A percentile compares a stretch with the other conserved stretches of the same genome.
Conservation (phyloP, 2,329 filamentous ascomycete genomes). For the Penicillium sp. region DNA sequence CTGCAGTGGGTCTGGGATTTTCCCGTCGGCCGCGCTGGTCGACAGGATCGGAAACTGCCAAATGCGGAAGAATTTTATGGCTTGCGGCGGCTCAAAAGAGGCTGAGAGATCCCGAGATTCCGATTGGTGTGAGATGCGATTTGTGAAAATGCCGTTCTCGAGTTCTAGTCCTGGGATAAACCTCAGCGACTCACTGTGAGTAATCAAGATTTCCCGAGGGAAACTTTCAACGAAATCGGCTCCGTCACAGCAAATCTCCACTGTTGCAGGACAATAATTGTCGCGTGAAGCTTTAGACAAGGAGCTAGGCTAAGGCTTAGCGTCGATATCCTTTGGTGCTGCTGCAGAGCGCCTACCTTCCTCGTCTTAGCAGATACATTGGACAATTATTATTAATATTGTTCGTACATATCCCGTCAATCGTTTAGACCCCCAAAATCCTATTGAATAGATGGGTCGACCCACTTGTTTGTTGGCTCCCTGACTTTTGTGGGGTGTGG, state of each 20-base stretch:
- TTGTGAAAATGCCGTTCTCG: neutral
- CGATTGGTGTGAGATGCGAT: neutral
- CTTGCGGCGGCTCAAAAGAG: neutral
- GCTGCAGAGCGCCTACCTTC: neutral
- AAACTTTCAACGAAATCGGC: neutral
- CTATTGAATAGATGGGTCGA: neutral
- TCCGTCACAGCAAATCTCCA: neutral
- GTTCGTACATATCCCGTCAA: neutral
- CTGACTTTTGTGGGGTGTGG: neutral
- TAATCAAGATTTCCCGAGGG: neutral
- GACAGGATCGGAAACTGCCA: neutral
- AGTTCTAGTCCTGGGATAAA: neutral
- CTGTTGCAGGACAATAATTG: neutral
- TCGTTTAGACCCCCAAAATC: neutral
- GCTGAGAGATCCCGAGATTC: neutral
- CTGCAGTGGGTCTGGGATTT: conserved; percentile 13
- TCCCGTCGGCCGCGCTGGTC: neutral
- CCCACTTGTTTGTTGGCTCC: neutral
- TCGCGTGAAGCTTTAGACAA: neutral
- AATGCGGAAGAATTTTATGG: neutral
- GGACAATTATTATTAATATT: neutral
- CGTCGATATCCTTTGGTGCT: neutral
- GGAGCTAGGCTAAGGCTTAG: neutral
- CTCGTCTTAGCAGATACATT: neutral
- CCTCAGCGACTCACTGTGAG: neutral